Conservation (phyloP, 768 basidiomycete genomes). For the Phlegmacium glaucopus region DNA sequence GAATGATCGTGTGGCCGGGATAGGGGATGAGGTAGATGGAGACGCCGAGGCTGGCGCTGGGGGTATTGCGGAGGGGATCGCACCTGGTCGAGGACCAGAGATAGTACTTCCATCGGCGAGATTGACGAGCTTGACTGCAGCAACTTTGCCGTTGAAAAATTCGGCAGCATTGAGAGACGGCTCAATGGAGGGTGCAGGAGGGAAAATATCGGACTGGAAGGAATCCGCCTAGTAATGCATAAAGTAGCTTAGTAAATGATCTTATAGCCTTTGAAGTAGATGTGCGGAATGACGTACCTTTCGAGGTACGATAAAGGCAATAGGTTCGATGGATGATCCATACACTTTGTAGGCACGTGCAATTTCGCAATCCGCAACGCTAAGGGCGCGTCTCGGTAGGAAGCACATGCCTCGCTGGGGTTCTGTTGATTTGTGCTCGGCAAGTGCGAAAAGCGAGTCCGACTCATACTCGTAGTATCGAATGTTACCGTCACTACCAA, state of each 20-base stretch:
- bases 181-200: constrained; percentile 81
- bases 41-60: constrained; percentile 28
- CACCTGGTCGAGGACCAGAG: constrained; percentile 23
- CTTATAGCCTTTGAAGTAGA: neutral
- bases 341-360: constrained; percentile 90
- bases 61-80: constrained; percentile 22
- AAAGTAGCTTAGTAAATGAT: constrained; percentile 1
- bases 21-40: constrained; percentile 30
- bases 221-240: constrained; percentile 63
- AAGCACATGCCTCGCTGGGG: constrained; percentile 98
- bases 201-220: constrained; percentile 98
- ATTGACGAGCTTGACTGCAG: constrained; percentile 73
- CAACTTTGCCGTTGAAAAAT: constrained; percentile 83
- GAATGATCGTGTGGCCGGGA: constrained; percentile 31
- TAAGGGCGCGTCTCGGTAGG: constrained; percentile 88
- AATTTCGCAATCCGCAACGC: constrained; percentile 90
- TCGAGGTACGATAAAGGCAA: constrained; percentile 93
- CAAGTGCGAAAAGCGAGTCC: constrained; percentile 70
- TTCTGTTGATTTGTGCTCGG: constrained; percentile 86
- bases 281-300: constrained; percentile 54
- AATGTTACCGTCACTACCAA: constrained; percentile 85
- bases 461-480: constrained; percentile 96
- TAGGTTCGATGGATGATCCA: constrained; percentile 74
- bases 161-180: constrained; percentile 79
- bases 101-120: constrained; percentile 63